Evolutionary conservation across 192 early-diverging fungal species (phyloP).

Genomic region (Linderina pennispora): DNA sequence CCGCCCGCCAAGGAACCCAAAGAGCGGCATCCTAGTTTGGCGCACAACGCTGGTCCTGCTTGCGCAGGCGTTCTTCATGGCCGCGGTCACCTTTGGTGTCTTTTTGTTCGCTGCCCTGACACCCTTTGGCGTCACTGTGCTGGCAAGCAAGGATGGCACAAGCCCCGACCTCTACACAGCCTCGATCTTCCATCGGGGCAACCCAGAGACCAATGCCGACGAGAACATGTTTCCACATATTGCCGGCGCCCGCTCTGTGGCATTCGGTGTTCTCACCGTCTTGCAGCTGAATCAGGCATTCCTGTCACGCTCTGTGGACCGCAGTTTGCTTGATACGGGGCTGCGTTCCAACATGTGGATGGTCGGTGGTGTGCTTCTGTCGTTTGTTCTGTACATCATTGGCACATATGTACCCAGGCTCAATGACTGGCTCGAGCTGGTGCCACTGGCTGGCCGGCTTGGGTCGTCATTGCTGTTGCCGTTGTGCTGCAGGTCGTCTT

Average conservation of each 20-base stretch:
- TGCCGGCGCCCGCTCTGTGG: conserved; percentile 42
- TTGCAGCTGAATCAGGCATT: conserved; percentile 89
- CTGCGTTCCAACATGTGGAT: conserved; percentile 76
- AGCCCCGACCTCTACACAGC: conserved; percentile 27
- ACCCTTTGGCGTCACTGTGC: conserved; percentile 30
- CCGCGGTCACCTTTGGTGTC: conserved; percentile 54
- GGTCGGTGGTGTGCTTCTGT: conserved; percentile 66
- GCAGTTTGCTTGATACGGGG: conserved; percentile 70
- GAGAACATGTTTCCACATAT: conserved; percentile 36
- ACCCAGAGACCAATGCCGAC: conserved; percentile 38
- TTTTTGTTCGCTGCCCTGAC: conserved; percentile 54
- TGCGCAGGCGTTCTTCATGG: conserved; percentile 68
- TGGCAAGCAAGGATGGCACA: conserved; percentile 11
- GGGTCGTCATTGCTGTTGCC: conserved; percentile 58
- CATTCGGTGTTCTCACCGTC: conserved; percentile 77
- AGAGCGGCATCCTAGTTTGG: conserved; percentile 64
- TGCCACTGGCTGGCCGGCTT: conserved; percentile 50
- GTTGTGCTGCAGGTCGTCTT: conserved; percentile 50
- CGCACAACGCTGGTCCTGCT: conserved; percentile 59
- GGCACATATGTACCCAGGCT: conserved; percentile 76
- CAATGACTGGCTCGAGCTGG: conserved; percentile 52
- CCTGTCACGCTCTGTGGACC: conserved; percentile 64
- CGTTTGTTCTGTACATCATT: conserved; percentile 62
- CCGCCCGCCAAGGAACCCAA: conserved; percentile 72
- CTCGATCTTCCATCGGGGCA: conserved; percentile 39